A percentile compares a stretch with the other conserved stretches of the same genome.
phyloP scores from a whole-genome alignment of 495 filamentous ascomycete genomes.

The Neurospora sp. region DNA sequence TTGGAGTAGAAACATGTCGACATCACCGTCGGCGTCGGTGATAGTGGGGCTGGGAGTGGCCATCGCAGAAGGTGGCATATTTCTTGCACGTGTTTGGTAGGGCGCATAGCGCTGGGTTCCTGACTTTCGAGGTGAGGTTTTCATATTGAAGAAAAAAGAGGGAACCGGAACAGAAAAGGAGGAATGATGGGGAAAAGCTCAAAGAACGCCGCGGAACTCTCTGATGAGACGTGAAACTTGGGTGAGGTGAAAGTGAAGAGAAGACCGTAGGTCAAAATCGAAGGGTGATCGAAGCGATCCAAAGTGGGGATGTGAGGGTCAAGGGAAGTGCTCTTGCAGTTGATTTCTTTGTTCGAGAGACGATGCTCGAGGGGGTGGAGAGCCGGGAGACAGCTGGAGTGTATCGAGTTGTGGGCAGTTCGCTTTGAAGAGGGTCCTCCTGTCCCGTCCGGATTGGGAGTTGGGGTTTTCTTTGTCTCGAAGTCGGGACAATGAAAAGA shows the following conservation, averaged over 20 bases:
- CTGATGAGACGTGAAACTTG: background rate
- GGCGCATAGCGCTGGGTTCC: background rate
- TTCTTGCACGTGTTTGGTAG: background rate
- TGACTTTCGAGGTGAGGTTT: background rate
- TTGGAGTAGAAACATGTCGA: background rate
- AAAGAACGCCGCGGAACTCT: background rate
- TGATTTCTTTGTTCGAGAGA: background rate
- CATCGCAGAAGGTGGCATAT: background rate
- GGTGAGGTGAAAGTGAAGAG: background rate
- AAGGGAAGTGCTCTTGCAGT: background rate
- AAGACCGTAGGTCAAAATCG: background rate
- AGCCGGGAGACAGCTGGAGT: background rate
- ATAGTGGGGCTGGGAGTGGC: background rate
- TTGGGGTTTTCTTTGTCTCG: background rate
- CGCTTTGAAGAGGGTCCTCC: background rate
- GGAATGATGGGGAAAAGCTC: background rate
- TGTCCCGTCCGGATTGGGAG: background rate
- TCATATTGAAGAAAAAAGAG: background rate
- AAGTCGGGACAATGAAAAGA: background rate
- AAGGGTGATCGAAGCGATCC: background rate
- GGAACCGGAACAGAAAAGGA: background rate
- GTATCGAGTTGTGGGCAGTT: background rate
- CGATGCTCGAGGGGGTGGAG: background rate
- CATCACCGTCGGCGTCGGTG: background rate
- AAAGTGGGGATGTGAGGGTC: background rate